These are phyloP conservation scores for Sporodiniella umbellata DNA, from an alignment of 371 early-diverging fungal species.

Conservation along the genomic window DNA sequence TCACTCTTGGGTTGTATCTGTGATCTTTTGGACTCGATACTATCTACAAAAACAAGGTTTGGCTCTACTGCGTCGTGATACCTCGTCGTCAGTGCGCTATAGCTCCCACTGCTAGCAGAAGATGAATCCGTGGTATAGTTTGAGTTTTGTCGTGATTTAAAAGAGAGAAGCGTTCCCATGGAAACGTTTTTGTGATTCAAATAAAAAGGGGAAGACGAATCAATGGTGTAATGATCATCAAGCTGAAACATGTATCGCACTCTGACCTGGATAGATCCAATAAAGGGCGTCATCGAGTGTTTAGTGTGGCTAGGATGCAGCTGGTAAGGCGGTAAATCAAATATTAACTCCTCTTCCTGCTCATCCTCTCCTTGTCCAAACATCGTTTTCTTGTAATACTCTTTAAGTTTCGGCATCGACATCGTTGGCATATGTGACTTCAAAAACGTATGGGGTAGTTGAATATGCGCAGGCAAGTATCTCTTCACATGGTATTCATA, in stretches of 20 bases:
- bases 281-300: conserved; percentile 42
- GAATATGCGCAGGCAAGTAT: conserved; percentile 43
- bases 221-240: conserved; percentile 6
- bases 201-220: conserved; percentile 12
- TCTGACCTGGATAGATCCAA: conserved; percentile 46
- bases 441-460: conserved; percentile 43
- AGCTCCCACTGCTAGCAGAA: conserved; percentile 8
- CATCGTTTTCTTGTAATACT: conserved; percentile 3
- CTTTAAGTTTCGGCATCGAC: conserved; percentile 15
- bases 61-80: conserved; percentile 41
- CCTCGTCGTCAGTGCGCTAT: conserved; percentile 3
- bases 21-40: conserved; percentile 3
- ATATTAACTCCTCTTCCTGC: background rate
- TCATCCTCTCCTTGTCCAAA: conserved; percentile 5
- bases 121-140: conserved; percentile 4
- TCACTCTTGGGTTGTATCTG: conserved; percentile 17
- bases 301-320: conserved; percentile 39
- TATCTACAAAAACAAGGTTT: conserved; percentile 20
- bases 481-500: conserved; percentile 46
- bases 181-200: conserved; percentile 11
- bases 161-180: conserved; percentile 12
- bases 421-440: conserved; percentile 44
- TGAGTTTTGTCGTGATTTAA: conserved; percentile 10
- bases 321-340: conserved; percentile 12
- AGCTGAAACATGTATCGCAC: conserved; percentile 40